Evolutionary conservation across 2,329 filamentous ascomycete species (phyloP), one percentile per base, ranked within the genome.

Genomic region (Trichoderma polysporum): DNA sequence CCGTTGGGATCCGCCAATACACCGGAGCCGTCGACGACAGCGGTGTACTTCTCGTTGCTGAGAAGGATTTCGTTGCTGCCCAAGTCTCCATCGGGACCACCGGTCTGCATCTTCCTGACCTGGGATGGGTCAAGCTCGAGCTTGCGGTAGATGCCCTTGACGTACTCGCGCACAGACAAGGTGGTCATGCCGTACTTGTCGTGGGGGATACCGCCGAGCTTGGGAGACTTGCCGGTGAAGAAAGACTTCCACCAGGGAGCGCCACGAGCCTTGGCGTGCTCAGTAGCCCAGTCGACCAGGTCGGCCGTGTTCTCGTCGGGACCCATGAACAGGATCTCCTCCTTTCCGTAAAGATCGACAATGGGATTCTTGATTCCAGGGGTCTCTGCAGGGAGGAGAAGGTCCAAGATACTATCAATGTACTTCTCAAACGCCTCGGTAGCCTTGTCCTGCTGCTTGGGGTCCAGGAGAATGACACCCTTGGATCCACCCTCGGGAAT

Each of bases 161-260:
- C 92, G 74, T 96, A 99, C 80, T 99, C 93, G 53, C 95, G 93
- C 58, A 99, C 94, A 6, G 94, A 97, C 66, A 98, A 82, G 0
- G 95, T 98, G 0, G 95, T 99, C 95, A 99, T 99, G 74, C 95
- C 95, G 76, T 99, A 99, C 47, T 85, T 82, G 78, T 99, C 95
- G 79, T 99, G 95, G 41, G 95, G 95, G 72, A 99, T 99, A 76
- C 95, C 95, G 70, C 95, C 95, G 15, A 99, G 86, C 80, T 91
- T 95, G 62, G 93, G 95, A 73, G 93, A 97, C 86, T 99, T 99
- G 75, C 95, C 95, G 2, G 95, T 99, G 85, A 99, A 99, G 87
- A 99, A 99, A 0, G 95, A 99, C 85, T 99, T 99, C 95, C 95
- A 99, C 93, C 94, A 99, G 31, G 93, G 93, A 4, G 95, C 95